A percentile compares a stretch with the other conserved stretches of the same genome.
phyloP scores from a whole-genome alignment of 768 basidiomycete species.

The Mycena vulgaris region DNA sequence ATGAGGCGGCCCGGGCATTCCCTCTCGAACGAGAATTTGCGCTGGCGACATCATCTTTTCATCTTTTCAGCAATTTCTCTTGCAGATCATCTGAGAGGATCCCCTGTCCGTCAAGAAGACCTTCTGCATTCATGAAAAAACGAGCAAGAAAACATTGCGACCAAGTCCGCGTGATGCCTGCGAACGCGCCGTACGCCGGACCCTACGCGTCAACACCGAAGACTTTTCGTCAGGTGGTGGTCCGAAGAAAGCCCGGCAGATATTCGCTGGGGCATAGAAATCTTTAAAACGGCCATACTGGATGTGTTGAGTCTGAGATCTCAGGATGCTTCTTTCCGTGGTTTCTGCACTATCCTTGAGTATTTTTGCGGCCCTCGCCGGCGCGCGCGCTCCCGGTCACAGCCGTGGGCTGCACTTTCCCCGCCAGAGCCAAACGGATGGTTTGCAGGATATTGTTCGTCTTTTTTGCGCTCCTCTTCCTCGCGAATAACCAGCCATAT shows the following conservation, averaged over 20 bases:
- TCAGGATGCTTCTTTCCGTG: slow-evolving; percentile 25
- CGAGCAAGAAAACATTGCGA: neutral
- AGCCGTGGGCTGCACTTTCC: slow-evolving; percentile 18
- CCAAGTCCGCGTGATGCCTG: slow-evolving; percentile 19
- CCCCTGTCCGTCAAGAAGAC: too few species aligned
- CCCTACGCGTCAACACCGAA: slow-evolving; percentile 8
- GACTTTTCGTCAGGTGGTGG: slow-evolving; percentile 24
- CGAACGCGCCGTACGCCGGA: slow-evolving; percentile 1
- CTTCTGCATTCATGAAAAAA: too few species aligned
- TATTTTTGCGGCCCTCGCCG: slow-evolving; percentile 8
- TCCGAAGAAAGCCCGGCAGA: slow-evolving; percentile 29
- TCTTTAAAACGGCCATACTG: slow-evolving; percentile 20
- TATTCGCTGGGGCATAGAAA: neutral
- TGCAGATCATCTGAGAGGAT: too few species aligned
- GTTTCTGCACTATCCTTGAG: slow-evolving; percentile 2
- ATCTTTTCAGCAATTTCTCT: too few species aligned
- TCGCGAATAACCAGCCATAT: neutral
- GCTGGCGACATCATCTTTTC: too few species aligned
- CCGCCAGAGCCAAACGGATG: slow-evolving; percentile 38
- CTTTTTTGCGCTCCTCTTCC: neutral
- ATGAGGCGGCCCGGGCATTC: too few species aligned
- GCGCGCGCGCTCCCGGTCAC: neutral
- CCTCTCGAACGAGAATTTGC: too few species aligned
- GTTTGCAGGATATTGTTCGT: slow-evolving; percentile 52
- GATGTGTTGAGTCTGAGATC: neutral